Conservation (phyloP, 352 stramenopile species). For the Globisporangium echinulatum region DNA sequence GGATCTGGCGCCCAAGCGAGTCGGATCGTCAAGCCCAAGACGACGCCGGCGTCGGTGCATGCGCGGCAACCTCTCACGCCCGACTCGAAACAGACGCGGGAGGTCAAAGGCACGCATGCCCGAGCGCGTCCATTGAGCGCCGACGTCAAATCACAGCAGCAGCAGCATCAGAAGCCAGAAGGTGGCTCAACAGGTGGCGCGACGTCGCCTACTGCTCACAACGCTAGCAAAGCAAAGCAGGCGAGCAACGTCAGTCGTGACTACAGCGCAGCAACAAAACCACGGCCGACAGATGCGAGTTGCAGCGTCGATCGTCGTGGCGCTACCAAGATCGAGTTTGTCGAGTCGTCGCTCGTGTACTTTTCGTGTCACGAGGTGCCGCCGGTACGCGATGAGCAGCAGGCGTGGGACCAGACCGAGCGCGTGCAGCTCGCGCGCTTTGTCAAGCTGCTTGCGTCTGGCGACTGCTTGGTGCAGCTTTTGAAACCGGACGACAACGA, state of each 20-base stretch:
- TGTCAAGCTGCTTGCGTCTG: constrained; percentile 18
- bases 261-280: not conserved
- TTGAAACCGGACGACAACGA: constrained; percentile 19
- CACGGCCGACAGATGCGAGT: too few species aligned
- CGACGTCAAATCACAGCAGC: constrained; percentile 9
- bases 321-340: constrained; percentile 17
- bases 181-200: not conserved
- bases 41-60: not conserved
- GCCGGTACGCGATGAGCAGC: constrained; percentile 5
- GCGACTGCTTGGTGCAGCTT: constrained; percentile 31
- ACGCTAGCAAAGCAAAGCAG: constrained; percentile 3
- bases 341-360: constrained; percentile 26
- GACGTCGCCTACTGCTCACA: not conserved
- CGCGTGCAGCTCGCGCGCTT: constrained; percentile 35
- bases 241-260: not conserved
- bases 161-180: not conserved
- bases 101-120: too few species aligned
- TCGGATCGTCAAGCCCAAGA: constrained; percentile 1
- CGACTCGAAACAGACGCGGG: constrained; percentile 1
- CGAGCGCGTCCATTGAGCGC: constrained; percentile 15
- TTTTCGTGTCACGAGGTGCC: constrained; percentile 19
- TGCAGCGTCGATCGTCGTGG: not conserved
- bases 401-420: constrained; percentile 12
- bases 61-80: constrained; percentile 3
- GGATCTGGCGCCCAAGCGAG: not conserved